Conservation (phyloP, 495 filamentous ascomycete species). For the Neurospora pannonica region DNA sequence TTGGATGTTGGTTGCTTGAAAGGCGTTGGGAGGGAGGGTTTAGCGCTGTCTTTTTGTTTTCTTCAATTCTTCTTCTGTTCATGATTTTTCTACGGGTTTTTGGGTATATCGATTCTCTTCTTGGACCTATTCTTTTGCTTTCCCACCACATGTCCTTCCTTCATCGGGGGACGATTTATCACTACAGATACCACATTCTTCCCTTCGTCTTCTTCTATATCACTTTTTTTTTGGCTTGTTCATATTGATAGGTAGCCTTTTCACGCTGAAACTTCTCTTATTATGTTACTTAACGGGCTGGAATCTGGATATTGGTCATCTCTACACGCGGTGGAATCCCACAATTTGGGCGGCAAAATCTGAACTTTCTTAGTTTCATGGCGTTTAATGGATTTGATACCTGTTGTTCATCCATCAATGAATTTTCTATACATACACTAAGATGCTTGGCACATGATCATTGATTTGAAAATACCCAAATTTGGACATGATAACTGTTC, state of each 20-base stretch:
- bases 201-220: not conserved
- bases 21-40: not conserved
- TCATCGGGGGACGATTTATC: not conserved
- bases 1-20: too few relatives aligned
- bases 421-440: too few relatives aligned
- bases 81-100: not conserved
- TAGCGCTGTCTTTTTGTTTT: not conserved
- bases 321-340: not conserved
- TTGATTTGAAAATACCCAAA: too few relatives aligned
- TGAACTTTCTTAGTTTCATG: too few relatives aligned
- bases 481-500: too few relatives aligned
- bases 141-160: not conserved
- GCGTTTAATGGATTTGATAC: too few relatives aligned
- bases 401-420: too few relatives aligned
- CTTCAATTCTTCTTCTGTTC: not conserved
- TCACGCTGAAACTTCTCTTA: too few relatives aligned
- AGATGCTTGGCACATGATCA: too few relatives aligned
- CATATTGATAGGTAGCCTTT: not conserved
- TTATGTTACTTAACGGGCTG: not conserved
- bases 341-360: not conserved
- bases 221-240: not conserved
- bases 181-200: not conserved
- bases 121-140: not conserved
- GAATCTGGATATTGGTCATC: too few relatives aligned
- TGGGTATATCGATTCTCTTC: not conserved